Evolutionary conservation across 1,139 yeast species (phyloP).

Genomic region (Taphrina wiesneri): DNA sequence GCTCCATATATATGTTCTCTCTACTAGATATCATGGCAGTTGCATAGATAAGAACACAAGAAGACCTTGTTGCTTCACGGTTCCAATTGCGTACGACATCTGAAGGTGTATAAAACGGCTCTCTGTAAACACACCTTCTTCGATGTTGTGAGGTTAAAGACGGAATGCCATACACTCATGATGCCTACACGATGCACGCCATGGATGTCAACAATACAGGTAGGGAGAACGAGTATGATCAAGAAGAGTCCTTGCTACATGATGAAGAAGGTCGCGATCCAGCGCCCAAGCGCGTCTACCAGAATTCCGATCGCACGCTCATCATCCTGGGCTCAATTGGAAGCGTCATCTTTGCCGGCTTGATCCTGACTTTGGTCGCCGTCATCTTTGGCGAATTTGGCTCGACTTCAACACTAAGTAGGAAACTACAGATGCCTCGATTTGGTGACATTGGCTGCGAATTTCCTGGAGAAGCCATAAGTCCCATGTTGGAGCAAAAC

Average conservation of each 20-base stretch:
- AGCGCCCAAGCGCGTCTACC: slow-evolving; percentile 4
- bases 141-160: neutral
- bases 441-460: slow-evolving; percentile 27
- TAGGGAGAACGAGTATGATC: slow-evolving; percentile 1
- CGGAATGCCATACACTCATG: neutral
- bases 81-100: no score
- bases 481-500: slow-evolving; percentile 19
- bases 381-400: slow-evolving; percentile 4
- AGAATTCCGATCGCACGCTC: slow-evolving; percentile 13
- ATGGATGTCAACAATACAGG: neutral
- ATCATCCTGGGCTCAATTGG: slow-evolving; percentile 16
- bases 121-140: no score
- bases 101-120: no score
- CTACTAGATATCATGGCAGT: no score
- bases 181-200: slow-evolving; percentile 1
- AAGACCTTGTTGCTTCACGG: no score
- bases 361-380: neutral
- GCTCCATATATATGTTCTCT: no score
- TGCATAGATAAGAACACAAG: no score
- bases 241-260: slow-evolving; percentile 11
- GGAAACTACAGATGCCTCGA: neutral
- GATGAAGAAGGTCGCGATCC: slow-evolving; percentile 1
- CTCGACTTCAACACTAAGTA: neutral
- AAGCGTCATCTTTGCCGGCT: neutral
- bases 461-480: slow-evolving; percentile 14